phyloP scores from a whole-genome alignment of 2,329 filamentous ascomycete genomes.

The Samsoniella hepiali region DNA sequence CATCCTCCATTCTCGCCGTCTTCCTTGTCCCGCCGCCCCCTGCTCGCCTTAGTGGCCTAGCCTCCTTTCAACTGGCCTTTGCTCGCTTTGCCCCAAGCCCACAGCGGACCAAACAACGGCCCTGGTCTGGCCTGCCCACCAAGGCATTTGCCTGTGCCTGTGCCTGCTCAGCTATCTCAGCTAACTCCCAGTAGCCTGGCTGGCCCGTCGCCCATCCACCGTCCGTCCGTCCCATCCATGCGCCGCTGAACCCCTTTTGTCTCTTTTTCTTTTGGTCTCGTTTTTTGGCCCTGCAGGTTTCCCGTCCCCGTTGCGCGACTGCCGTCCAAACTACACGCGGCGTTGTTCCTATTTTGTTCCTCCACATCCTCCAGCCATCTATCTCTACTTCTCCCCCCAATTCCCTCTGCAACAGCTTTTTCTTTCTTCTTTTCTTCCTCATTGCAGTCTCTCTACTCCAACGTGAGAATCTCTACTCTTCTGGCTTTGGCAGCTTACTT shows the following conservation, averaged over 20 bases:
- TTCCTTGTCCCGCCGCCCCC: constrained; percentile 1
- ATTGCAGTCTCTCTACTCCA: not conserved
- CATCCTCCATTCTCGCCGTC: not conserved
- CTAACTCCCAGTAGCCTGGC: too few relatives aligned
- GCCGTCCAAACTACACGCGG: constrained; percentile 2
- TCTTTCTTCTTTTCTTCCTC: not conserved
- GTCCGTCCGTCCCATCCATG: constrained; percentile 8
- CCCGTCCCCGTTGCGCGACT: constrained; percentile 6
- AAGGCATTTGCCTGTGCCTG: not conserved
- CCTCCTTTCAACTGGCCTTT: not conserved
- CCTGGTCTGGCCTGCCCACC: not conserved
- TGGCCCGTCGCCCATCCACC: not conserved
- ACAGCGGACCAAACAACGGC: not conserved
- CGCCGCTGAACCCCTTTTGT: constrained; percentile 16
- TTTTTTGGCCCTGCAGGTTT: constrained; percentile 5
- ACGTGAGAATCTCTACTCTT: not conserved
- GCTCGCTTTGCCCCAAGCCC: not conserved
- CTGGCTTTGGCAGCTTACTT: not conserved
- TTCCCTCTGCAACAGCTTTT: not conserved
- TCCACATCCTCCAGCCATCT: not conserved
- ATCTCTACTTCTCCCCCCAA: not conserved
- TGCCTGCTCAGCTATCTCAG: too few relatives aligned
- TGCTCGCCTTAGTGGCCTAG: not conserved
- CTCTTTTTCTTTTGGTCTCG: constrained; percentile 2
- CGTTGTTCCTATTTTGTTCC: not conserved